Percentiles rank a stretch among this genome's conserved stretches.
Evolutionary conservation across 202 grass and related monocot genomes (phyloP).

Genomic region (Setaria viridis): DNA sequence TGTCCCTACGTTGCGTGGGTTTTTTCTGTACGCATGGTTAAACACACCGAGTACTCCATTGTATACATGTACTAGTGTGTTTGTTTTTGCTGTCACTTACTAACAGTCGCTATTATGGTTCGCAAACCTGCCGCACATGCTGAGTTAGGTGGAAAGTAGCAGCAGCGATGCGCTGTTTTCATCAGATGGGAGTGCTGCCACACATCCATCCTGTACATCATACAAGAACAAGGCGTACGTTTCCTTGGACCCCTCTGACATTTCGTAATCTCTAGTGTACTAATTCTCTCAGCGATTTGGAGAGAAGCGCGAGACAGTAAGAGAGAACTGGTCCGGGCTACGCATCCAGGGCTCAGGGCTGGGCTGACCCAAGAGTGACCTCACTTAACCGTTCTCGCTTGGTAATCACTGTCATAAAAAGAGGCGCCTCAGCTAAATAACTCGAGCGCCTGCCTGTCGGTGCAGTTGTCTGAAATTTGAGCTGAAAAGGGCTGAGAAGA

Average conservation of each 20-base stretch:
- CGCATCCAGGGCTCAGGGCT: too few species aligned
- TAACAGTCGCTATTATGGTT: conserved; percentile 3
- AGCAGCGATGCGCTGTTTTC: neutral
- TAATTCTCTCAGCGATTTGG: neutral
- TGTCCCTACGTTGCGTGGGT: too few species aligned
- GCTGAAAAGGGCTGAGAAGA: too few species aligned
- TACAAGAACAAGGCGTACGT: neutral
- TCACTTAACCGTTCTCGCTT: neutral
- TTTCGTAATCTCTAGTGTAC: neutral
- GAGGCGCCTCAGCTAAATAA: neutral
- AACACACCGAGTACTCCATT: neutral
- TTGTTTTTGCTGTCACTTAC: neutral
- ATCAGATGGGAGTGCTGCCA: neutral
- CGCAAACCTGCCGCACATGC: neutral
- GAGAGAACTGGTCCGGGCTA: too few species aligned
- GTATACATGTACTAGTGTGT: neutral
- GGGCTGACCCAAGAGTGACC: neutral
- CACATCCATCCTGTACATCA: neutral
- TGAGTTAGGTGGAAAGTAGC: neutral
- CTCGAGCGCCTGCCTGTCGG: neutral
- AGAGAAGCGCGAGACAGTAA: too few species aligned
- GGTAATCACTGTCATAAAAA: conserved; percentile 10
- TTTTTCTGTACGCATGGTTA: neutral
- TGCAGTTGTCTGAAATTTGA: neutral
- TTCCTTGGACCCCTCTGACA: neutral